Percentiles rank a stretch among this genome's conserved stretches.
Evolutionary conservation across 306 rosid species (phyloP).

Genomic region (Rosa chinensis): DNA sequence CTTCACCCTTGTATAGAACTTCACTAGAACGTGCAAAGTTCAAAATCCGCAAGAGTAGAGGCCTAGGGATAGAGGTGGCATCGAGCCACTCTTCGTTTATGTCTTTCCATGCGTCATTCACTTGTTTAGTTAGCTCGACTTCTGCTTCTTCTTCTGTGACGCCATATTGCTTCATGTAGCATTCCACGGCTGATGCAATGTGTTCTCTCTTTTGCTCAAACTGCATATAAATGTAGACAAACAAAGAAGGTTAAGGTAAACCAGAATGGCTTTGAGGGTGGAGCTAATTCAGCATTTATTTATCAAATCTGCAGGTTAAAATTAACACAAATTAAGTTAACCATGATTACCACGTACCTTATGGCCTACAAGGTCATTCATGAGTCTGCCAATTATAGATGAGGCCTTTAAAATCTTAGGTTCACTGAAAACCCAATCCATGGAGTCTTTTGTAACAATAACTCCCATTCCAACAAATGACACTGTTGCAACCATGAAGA

Average conservation of each 20-base stretch:
- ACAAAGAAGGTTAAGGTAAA: background rate
- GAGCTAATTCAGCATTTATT: too few species aligned
- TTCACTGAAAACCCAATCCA: constrained; percentile 1
- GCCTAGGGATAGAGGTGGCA: background rate
- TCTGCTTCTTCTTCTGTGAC: background rate
- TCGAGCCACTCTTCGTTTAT: background rate
- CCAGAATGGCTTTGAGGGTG: too few species aligned
- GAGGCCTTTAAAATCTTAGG: constrained; percentile 13
- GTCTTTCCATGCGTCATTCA: background rate
- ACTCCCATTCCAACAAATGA: constrained; percentile 19
- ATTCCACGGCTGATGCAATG: background rate
- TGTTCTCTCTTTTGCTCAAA: background rate
- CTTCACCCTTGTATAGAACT: background rate
- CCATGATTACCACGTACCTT: background rate
- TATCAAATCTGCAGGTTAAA: too few species aligned
- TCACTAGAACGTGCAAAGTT: background rate
- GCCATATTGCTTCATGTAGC: background rate
- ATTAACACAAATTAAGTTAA: too few species aligned
- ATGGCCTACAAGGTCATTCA: background rate
- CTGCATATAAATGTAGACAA: background rate
- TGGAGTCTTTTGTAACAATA: constrained; percentile 2
- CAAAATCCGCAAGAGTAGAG: background rate
- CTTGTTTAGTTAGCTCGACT: background rate
- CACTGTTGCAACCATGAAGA: background rate
- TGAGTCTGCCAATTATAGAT: constrained; percentile 1